Evolutionary conservation across 192 early-diverging fungal genomes (phyloP), one percentile per base, ranked within the genome.

Genomic region (Dimargaris cristalligena): DNA sequence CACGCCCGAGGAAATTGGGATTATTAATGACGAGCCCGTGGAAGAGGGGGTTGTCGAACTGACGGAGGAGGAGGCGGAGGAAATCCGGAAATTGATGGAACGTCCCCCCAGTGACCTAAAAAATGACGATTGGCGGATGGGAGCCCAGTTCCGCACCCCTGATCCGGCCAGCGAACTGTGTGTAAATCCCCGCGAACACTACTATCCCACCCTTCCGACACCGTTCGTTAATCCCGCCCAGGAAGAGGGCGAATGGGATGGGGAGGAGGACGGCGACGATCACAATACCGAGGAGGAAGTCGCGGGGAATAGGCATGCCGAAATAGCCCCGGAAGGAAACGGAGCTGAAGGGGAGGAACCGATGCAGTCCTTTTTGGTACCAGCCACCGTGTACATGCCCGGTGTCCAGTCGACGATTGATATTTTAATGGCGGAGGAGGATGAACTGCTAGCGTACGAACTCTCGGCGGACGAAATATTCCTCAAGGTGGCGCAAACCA

Each of bases 331-430:
- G 9, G 26, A 11, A n/a, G 13, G 25, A 23, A 23, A 9, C 49
- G 22, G 8, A 9, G 49, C 13, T 51, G 25, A 44, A 18, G 41
- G 41, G 10, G 41, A 44, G 9, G 41, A 9, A 14, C 44, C 44
- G 20, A n/a, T n/a, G 13, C 44, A 44, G 6, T 22, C 48, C 10
- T 50, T 50, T 31, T 9, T 11, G 8, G 10, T 11, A 23, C 52
- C 28, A 30, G 52, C 26, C 32, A 54, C 52, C 52, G 29, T 54
- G 11, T 23, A 54, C 3, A 30, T 54, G 32, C 52, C 52, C 13
- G 11, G 4, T 14, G 52, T 8, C 3, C 9, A 54, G 18, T 9
- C 30, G 3, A 54, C 22, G 18, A 4, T 54, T 23, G 26, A 54
- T 29, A 50, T 50, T n/a, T 28, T 50, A n/a, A 6, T 54, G 47